Evolutionary conservation across 1,139 yeast species (phyloP), one percentile per base, ranked within the genome.

Genomic region (Magnusiomyces magnusii): DNA sequence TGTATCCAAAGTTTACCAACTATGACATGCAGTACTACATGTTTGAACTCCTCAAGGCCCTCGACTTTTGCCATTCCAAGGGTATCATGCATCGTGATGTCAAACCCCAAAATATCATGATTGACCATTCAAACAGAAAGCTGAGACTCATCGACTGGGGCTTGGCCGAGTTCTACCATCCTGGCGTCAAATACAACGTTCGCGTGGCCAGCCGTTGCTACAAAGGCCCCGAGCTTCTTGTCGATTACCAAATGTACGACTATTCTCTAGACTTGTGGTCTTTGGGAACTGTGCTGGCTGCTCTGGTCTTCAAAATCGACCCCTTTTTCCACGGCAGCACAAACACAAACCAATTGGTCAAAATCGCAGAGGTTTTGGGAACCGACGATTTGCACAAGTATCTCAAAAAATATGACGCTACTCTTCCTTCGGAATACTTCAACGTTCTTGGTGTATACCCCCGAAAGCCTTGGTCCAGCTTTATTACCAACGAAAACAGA

Each of bases 11-110:
- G 64, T 87, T 95, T 69, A 79, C 87, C 34, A 91, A 86, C 68
- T 75, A 76, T 62, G 99, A 95, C 71, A 86, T 93, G 66, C 82
- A 95, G 64, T 92, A 76, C 75, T 95, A 95, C 75, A 91, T 93
- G 83, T 85, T 80, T 66, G 96, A 93, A 75, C 79, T 95, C 63
- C 79, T 95, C 67, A 85, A 82, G 67, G 99, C 99, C 0, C 79
- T 95, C 63, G 97, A 95, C 73, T 95, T 82, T 72, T 87, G 95
- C 54, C 99, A 95, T 74, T 89, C 97, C 5, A 90, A 89, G 90
- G 99, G 99, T 50, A 92, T 95, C 63, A 95, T 95, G 89, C 99
- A 95, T 74, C 80, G 99, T 71, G 99, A 95, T 74, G 99, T 95
- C 63, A 95, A 95, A 73, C 99, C 99, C 34, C 98, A 95, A 71